Percentiles rank a stretch among this genome's conserved stretches.
These are phyloP conservation scores for Lagenaria siceraria DNA, from an alignment of 306 rosid genomes.

Conservation along the genomic window DNA sequence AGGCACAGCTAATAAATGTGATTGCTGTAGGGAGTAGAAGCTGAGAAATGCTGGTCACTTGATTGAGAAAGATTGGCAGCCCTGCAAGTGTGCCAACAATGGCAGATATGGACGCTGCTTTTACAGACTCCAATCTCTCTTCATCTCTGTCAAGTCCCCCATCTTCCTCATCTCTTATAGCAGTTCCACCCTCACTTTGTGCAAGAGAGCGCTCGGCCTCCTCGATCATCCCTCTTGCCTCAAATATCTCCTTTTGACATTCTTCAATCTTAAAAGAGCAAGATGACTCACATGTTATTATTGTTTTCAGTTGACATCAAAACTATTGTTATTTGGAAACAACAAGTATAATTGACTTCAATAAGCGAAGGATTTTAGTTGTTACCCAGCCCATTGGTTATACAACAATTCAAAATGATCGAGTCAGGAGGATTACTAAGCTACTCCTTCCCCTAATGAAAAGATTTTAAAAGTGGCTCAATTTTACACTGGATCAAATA, in stretches of 20 bases:
- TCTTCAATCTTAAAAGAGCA: slow-evolving; percentile 44
- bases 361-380: not conserved
- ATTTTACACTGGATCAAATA: not conserved
- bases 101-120: slow-evolving; percentile 63
- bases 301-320: not conserved
- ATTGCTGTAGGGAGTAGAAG: slow-evolving; percentile 48
- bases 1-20: slow-evolving; percentile 53
- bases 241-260: slow-evolving; percentile 63
- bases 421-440: not conserved
- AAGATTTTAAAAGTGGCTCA: not conserved
- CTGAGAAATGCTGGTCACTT: slow-evolving; percentile 31
- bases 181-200: slow-evolving; percentile 15
- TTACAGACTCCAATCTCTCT: slow-evolving; percentile 67
- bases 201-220: slow-evolving; percentile 60
- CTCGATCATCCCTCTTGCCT: slow-evolving; percentile 61
- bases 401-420: not conserved
- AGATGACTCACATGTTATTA: not conserved
- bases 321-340: not conserved
- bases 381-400: not conserved
- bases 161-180: slow-evolving; percentile 12
- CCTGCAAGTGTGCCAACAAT: slow-evolving; percentile 56
- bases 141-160: slow-evolving; percentile 32
- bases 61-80: slow-evolving; percentile 48
- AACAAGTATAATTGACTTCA: not conserved
- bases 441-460: not conserved